Conservation (phyloP, 2,329 filamentous ascomycete species). For the Tympanopsis confertula region DNA sequence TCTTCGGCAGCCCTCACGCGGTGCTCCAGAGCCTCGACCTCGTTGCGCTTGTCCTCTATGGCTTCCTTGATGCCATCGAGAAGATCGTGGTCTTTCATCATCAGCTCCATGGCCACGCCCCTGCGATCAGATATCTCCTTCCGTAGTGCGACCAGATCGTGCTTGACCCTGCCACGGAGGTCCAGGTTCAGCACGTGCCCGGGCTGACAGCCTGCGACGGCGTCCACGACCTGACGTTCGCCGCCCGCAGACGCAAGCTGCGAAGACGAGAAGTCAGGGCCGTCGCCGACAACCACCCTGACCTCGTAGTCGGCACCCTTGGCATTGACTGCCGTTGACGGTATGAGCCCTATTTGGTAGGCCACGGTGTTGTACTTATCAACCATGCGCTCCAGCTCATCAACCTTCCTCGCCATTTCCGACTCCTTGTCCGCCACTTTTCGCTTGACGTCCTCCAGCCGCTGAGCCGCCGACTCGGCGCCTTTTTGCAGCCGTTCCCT, state of each 20-base stretch:
- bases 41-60: slow-evolving; percentile 86
- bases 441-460: slow-evolving; percentile 76
- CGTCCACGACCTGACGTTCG: slow-evolving; percentile 72
- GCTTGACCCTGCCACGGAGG: slow-evolving; percentile 71
- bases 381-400: slow-evolving; percentile 82
- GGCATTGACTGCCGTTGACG: slow-evolving; percentile 71
- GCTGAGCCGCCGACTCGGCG: slow-evolving; percentile 63
- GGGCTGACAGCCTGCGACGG: slow-evolving; percentile 78
- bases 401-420: slow-evolving; percentile 76
- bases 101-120: slow-evolving; percentile 70
- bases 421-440: slow-evolving; percentile 74
- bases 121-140: slow-evolving; percentile 89
- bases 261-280: slow-evolving; percentile 63
- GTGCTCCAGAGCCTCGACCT: slow-evolving; percentile 86
- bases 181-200: slow-evolving; percentile 82
- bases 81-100: slow-evolving; percentile 89
- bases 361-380: slow-evolving; percentile 88
- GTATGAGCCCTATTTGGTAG: slow-evolving; percentile 87
- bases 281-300: slow-evolving; percentile 67
- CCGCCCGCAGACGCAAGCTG: slow-evolving; percentile 37
- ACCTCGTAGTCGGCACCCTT: slow-evolving; percentile 80
- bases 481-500: slow-evolving; percentile 84
- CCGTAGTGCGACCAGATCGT: slow-evolving; percentile 62
- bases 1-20: slow-evolving; percentile 78
- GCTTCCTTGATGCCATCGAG: slow-evolving; percentile 92